Conservation (phyloP, 495 filamentous ascomycete genomes). For the Aspergillus indologenus region DNA sequence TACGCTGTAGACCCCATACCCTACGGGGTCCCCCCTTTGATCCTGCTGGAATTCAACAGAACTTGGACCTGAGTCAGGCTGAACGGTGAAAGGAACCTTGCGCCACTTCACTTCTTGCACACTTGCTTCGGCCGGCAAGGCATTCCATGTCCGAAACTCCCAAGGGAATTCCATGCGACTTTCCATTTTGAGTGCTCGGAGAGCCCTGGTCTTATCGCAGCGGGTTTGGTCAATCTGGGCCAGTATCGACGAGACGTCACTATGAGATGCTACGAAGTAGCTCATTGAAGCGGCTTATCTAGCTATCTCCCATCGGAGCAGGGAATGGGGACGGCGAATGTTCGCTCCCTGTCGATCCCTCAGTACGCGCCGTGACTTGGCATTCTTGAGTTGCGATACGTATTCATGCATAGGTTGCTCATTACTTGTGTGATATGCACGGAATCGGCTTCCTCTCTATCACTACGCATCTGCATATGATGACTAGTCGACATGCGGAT, state of each 20-base stretch:
- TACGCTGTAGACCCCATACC: constrained; percentile 6
- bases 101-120: no score
- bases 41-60: background rate
- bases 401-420: background rate
- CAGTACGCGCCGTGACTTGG: background rate
- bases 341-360: background rate
- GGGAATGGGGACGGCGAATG: background rate
- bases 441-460: background rate
- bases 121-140: background rate
- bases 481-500: background rate
- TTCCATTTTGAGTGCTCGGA: background rate
- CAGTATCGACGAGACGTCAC: background rate
- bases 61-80: background rate
- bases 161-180: background rate
- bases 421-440: background rate
- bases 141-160: background rate
- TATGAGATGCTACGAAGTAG: no score
- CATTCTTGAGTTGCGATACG: background rate
- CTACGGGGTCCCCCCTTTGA: background rate
- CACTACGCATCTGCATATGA: background rate
- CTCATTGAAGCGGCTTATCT: background rate
- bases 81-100: background rate
- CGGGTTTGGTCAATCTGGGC: background rate
- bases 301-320: background rate
- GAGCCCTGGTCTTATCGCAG: background rate